Evolutionary conservation across 768 basidiomycete species (phyloP).

Genomic region (Epithele typhae): DNA sequence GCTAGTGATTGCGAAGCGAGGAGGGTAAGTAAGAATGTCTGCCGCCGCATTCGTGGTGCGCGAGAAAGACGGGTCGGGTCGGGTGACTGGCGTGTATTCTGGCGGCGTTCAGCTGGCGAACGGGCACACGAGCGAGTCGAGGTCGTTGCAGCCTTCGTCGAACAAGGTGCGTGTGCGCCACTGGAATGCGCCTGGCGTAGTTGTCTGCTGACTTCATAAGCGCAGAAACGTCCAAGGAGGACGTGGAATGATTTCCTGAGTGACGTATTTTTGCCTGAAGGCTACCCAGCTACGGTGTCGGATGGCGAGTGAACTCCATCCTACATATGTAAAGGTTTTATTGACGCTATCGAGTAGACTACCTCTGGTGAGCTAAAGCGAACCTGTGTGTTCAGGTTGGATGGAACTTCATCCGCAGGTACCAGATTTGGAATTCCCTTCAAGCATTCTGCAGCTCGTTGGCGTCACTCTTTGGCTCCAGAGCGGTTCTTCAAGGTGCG

Average conservation of each 20-base stretch:
- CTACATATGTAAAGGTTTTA: neutral
- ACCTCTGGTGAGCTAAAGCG: slow-evolving; percentile 9
- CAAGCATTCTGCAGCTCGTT: slow-evolving; percentile 72
- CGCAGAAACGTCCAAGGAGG: neutral
- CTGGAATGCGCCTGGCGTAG: neutral
- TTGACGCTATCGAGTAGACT: slow-evolving; percentile 3
- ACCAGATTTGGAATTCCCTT: slow-evolving; percentile 60
- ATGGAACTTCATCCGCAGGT: slow-evolving; percentile 34
- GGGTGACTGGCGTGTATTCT: slow-evolving; percentile 7
- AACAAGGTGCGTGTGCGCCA: neutral
- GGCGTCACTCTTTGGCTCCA: slow-evolving; percentile 56
- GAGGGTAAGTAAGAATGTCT: too few species aligned
- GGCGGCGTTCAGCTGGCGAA: neutral
- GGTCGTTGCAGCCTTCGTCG: too few species aligned
- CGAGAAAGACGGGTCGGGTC: slow-evolving; percentile 16
- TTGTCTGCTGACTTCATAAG: neutral
- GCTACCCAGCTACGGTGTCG: slow-evolving; percentile 58
- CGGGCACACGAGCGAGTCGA: too few species aligned
- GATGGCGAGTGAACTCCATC: slow-evolving; percentile 36
- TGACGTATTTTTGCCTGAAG: slow-evolving; percentile 57
- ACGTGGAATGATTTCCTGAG: slow-evolving; percentile 26
- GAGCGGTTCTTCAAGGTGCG: slow-evolving; percentile 63
- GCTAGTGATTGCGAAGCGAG: too few species aligned
- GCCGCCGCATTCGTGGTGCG: slow-evolving; percentile 5
- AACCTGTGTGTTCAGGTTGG: neutral